phyloP scores from a whole-genome alignment of 2,329 filamentous ascomycete species.

The Fusarium sarcochroum region DNA sequence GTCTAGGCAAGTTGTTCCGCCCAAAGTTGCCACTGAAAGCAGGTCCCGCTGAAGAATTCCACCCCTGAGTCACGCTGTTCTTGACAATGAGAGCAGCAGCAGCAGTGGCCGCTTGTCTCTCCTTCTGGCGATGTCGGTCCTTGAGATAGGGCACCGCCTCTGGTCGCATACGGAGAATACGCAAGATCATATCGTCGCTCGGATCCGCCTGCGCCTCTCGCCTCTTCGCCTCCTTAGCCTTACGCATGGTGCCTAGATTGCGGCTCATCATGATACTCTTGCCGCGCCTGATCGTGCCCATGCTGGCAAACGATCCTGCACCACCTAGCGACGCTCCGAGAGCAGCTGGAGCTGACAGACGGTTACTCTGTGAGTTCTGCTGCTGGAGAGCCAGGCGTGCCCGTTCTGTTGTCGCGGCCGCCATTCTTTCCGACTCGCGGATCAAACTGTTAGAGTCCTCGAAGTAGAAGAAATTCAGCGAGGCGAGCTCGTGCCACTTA shows the following conservation, averaged over 20 bases:
- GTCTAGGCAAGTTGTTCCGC: constrained; percentile 62
- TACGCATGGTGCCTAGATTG: constrained; percentile 95
- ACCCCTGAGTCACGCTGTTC: constrained; percentile 81
- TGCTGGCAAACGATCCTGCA: constrained; percentile 69
- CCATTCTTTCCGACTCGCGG: constrained; percentile 96
- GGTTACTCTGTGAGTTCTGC: constrained; percentile 67
- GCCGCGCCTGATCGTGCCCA: constrained; percentile 75
- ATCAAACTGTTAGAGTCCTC: constrained; percentile 92
- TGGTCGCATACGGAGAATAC: constrained; percentile 94
- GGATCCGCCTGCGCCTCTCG: constrained; percentile 97
- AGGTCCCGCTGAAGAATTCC: constrained; percentile 58
- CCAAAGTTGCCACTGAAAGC: constrained; percentile 58
- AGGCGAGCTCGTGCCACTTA: constrained; percentile 98
- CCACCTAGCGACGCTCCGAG: constrained; percentile 55
- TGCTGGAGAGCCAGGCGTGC: constrained; percentile 76
- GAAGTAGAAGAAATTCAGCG: constrained; percentile 98
- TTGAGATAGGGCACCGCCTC: constrained; percentile 90
- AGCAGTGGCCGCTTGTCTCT: constrained; percentile 88
- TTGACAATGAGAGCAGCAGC: constrained; percentile 95
- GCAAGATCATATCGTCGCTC: constrained; percentile 96
- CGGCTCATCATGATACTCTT: constrained; percentile 93
- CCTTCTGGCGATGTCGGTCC: constrained; percentile 93
- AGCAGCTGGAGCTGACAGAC: constrained; percentile 76
- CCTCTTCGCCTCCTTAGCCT: constrained; percentile 95
- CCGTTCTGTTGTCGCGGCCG: constrained; percentile 83